Percentiles rank a stretch among this genome's conserved stretches.
Evolutionary conservation across 805 yeast genomes (phyloP).

Genomic region (Kuraishia hungarica): DNA sequence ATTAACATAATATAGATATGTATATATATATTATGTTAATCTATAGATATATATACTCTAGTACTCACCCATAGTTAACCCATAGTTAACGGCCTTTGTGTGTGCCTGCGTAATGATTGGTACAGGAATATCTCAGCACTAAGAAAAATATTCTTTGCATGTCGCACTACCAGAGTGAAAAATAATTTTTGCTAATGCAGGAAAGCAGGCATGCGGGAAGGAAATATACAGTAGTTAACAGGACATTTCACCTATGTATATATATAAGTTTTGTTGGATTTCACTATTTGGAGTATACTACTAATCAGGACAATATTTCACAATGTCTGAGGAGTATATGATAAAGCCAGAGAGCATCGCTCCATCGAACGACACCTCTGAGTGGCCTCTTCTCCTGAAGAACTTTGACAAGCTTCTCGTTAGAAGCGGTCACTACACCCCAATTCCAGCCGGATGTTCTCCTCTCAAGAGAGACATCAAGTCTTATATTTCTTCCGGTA

Average conservation of each 20-base stretch:
- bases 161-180: background rate
- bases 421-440: constrained; percentile 95
- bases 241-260: background rate
- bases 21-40: no score
- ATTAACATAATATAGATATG: no score
- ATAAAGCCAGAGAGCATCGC: constrained; percentile 83
- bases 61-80: no score
- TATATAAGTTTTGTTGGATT: background rate
- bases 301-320: background rate
- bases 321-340: constrained; percentile 49
- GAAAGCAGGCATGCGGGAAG: background rate
- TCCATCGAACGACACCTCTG: constrained; percentile 79
- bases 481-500: constrained; percentile 88
- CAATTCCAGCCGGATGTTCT: constrained; percentile 91
- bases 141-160: background rate
- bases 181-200: background rate
- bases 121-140: background rate
- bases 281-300: background rate
- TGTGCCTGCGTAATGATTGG: background rate
- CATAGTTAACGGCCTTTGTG: no score
- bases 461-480: constrained; percentile 92
- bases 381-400: constrained; percentile 93
- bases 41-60: no score
- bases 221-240: background rate
- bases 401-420: constrained; percentile 90